These are phyloP conservation scores for Solidago caesia DNA, from an alignment of 129 eudicot genomes.

Conservation along the genomic window DNA sequence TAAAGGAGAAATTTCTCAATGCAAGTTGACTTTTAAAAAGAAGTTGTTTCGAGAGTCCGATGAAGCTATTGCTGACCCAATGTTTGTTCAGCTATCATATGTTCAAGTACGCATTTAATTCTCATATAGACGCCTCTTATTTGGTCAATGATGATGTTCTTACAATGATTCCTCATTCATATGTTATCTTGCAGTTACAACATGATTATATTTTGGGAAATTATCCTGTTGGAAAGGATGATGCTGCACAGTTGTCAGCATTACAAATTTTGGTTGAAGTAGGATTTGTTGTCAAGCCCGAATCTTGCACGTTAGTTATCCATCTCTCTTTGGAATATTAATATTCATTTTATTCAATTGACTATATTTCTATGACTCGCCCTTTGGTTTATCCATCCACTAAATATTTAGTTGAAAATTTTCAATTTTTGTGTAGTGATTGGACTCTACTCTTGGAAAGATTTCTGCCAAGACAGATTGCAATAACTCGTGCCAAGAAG, in stretches of 20 bases:
- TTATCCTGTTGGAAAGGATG: conserved; percentile 98
- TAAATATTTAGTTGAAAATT: neutral
- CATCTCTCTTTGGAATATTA: conserved; percentile 3
- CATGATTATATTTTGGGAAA: conserved; percentile 96
- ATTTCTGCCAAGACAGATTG: conserved; percentile 88
- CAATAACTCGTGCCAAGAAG: conserved; percentile 87
- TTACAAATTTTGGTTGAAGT: conserved; percentile 90
- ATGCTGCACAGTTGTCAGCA: conserved; percentile 94
- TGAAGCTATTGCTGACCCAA: conserved; percentile 90
- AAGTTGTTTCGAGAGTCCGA: conserved; percentile 95
- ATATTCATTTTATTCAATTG: neutral
- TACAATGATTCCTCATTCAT: conserved; percentile 7
- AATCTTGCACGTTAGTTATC: conserved; percentile 90
- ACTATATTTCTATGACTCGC: neutral
- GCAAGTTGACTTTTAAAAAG: conserved; percentile 83
- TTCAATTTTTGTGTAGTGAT: conserved; percentile 45
- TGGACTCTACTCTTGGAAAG: conserved; percentile 93
- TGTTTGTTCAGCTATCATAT: conserved; percentile 93
- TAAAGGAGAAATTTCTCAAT: conserved; percentile 93
- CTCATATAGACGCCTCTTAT: conserved; percentile 2
- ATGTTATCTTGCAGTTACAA: conserved; percentile 58
- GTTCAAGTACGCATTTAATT: conserved; percentile 59
- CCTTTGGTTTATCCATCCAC: neutral
- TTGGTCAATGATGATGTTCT: neutral
- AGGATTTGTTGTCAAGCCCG: conserved; percentile 72